Evolutionary conservation across 129 eudicot genomes (phyloP).

Genomic region (Tagetes patula): DNA sequence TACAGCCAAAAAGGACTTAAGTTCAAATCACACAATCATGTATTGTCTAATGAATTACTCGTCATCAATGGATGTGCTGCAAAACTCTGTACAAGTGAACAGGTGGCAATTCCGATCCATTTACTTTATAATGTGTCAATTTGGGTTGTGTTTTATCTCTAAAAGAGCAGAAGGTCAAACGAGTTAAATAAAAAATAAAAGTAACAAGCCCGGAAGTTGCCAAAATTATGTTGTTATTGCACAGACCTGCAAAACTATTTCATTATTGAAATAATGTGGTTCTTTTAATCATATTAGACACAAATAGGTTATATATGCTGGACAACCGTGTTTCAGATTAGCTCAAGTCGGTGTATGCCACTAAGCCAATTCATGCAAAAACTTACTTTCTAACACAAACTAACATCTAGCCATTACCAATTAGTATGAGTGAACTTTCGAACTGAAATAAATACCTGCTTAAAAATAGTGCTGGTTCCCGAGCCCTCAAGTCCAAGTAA

Average conservation of each 20-base stretch:
- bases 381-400: neutral
- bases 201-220: neutral
- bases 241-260: neutral
- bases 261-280: neutral
- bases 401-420: neutral
- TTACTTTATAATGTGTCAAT: neutral
- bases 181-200: neutral
- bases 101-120: neutral
- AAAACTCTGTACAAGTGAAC: neutral
- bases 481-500: conserved; percentile 89
- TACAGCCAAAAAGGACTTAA: neutral
- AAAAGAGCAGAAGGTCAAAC: too few species aligned
- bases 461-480: conserved; percentile 98
- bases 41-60: neutral
- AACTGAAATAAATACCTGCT: conserved; percentile 60
- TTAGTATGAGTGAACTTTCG: neutral
- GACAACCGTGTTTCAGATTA: neutral
- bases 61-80: neutral
- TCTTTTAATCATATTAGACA: neutral
- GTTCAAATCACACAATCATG: neutral
- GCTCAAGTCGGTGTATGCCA: neutral
- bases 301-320: neutral
- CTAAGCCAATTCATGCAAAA: conserved; percentile 8
- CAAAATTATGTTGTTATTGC: neutral
- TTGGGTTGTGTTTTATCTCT: neutral